Percentiles rank a stretch among this genome's conserved stretches.
These are phyloP conservation scores for Lavandula angustifolia DNA, from an alignment of 257 asterid species.

Conservation along the genomic window DNA sequence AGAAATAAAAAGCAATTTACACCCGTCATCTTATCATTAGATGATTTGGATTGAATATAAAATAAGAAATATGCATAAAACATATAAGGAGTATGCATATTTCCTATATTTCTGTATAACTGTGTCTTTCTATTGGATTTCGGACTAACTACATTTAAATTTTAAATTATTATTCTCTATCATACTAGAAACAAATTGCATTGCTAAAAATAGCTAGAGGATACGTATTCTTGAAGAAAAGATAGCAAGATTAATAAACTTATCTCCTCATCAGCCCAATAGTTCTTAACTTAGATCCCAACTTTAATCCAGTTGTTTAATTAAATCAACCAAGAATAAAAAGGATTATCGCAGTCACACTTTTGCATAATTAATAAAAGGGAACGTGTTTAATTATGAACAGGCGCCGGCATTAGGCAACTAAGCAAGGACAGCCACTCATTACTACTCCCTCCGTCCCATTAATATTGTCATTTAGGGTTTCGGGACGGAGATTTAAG, in stretches of 20 bases:
- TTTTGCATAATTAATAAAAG: neutral
- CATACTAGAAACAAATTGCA: neutral
- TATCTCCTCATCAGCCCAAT: slow-evolving; percentile 4
- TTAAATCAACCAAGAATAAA: neutral
- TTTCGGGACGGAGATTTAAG: too few relatives aligned
- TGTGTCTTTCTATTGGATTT: too few relatives aligned
- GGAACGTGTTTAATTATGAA: neutral
- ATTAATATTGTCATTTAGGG: too few relatives aligned
- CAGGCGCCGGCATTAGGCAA: slow-evolving; percentile 11
- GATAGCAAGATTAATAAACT: neutral
- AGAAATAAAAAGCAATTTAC: too few relatives aligned
- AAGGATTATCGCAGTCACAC: neutral
- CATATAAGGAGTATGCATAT: too few relatives aligned
- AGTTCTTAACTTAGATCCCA: neutral
- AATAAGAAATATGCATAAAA: too few relatives aligned
- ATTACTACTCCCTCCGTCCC: too few relatives aligned
- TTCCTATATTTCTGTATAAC: too few relatives aligned
- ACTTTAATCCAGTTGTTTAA: neutral
- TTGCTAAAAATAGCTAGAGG: neutral
- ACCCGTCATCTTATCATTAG: too few relatives aligned
- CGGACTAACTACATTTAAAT: too few relatives aligned
- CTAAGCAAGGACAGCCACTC: neutral
- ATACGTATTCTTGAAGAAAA: neutral
- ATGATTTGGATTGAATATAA: too few relatives aligned
- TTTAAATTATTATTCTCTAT: too few relatives aligned